Percentiles rank a stretch among this genome's conserved stretches.
phyloP scores from a whole-genome alignment of 1,139 yeast species.

The Geotrichum macrosporum region DNA sequence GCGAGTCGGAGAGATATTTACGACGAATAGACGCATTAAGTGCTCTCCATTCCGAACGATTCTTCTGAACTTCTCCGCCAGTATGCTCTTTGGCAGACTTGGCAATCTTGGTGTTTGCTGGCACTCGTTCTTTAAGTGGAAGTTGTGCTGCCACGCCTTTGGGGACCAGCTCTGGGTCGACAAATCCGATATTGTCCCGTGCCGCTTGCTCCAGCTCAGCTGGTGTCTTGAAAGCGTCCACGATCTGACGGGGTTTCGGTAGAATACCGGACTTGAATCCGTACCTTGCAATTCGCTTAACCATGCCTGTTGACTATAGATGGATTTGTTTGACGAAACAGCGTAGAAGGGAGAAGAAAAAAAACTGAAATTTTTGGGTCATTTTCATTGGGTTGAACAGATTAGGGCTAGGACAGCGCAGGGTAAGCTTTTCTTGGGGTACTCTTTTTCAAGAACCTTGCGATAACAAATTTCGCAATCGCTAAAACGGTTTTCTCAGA shows the following conservation, averaged over 20 bases:
- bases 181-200: conserved; percentile 60
- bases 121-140: conserved; percentile 47
- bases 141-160: conserved; percentile 56
- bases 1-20: conserved; percentile 62
- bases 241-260: conserved; percentile 68
- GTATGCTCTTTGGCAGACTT: conserved; percentile 47
- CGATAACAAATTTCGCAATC: too few species aligned
- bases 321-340: not conserved
- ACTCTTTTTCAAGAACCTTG: too few species aligned
- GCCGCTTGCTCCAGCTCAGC: conserved; percentile 41
- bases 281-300: conserved; percentile 44
- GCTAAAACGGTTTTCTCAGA: too few species aligned
- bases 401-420: conserved; percentile 8
- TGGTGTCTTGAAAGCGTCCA: conserved; percentile 47
- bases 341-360: not conserved
- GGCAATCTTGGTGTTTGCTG: conserved; percentile 56
- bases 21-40: conserved; percentile 69
- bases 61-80: conserved; percentile 34
- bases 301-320: conserved; percentile 35
- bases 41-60: conserved; percentile 48
- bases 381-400: conserved; percentile 15
- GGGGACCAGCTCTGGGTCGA: conserved; percentile 72
- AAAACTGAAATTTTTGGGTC: conserved; percentile 10
- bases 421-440: not conserved
- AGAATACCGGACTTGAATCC: conserved; percentile 72